phyloP scores from a whole-genome alignment of 2,329 filamentous ascomycete species.

The Chrysoporthe deuterocubensis region DNA sequence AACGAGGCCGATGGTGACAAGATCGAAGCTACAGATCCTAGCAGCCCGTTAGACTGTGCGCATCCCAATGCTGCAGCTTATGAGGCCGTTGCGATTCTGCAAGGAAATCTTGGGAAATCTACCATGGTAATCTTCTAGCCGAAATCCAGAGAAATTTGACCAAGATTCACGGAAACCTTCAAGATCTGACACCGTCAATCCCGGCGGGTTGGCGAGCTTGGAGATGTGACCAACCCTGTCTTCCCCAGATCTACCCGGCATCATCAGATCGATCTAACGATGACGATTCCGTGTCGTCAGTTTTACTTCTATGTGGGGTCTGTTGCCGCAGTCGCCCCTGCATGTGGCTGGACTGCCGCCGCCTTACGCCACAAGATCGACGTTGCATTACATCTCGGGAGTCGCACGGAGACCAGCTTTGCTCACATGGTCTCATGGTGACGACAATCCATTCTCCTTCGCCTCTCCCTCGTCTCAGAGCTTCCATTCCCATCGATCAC shows the following conservation, averaged over 20 bases:
- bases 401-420: not conserved
- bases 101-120: too few relatives aligned
- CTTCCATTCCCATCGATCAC: not conserved
- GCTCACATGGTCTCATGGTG: constrained; percentile 5
- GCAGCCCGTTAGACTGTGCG: too few relatives aligned
- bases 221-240: not conserved
- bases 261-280: not conserved
- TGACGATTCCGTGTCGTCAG: constrained; percentile 13
- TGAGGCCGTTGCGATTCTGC: too few relatives aligned
- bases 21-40: too few relatives aligned
- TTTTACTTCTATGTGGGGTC: not conserved
- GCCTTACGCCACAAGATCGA: constrained; percentile 12
- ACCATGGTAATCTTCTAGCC: too few relatives aligned
- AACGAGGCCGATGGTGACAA: too few relatives aligned
- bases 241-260: not conserved
- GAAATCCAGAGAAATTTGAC: too few relatives aligned
- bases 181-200: not conserved
- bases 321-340: not conserved
- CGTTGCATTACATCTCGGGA: not conserved
- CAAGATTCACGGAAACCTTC: too few relatives aligned
- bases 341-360: constrained; percentile 4
- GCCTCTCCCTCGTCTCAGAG: not conserved
- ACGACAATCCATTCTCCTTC: not conserved
- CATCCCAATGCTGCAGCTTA: too few relatives aligned
- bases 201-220: not conserved